phyloP scores from a whole-genome alignment of 495 filamentous ascomycete genomes.

The Neurospora intermedia region DNA sequence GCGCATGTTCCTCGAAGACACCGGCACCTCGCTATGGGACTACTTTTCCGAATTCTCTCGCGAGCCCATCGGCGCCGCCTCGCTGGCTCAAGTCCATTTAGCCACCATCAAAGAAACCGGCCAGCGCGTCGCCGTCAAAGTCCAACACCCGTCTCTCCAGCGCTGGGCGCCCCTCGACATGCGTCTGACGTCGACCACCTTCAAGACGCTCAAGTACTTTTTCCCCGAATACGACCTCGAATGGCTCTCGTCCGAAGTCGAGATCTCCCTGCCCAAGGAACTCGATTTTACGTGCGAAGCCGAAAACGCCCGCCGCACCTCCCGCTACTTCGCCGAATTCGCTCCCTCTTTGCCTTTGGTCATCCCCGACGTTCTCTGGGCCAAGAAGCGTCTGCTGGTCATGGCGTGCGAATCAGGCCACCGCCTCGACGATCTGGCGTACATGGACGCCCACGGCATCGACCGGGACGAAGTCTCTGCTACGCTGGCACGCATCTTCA shows the following conservation, averaged over 20 bases:
- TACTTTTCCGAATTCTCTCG: constrained; percentile 76
- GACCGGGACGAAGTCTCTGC: constrained; percentile 95
- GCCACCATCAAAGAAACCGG: constrained; percentile 78
- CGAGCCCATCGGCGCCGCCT: constrained; percentile 80
- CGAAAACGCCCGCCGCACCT: constrained; percentile 67
- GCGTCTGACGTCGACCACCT: constrained; percentile 76
- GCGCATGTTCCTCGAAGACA: constrained; percentile 76
- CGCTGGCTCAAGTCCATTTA: constrained; percentile 87
- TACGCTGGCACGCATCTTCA: constrained; percentile 85
- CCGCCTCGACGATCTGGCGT: constrained; percentile 82
- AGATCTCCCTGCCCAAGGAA: constrained; percentile 79
- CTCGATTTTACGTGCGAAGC: constrained; percentile 84
- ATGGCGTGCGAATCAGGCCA: constrained; percentile 89
- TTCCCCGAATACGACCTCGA: constrained; percentile 97
- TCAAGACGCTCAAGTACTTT: constrained; percentile 78
- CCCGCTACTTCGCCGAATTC: constrained; percentile 57
- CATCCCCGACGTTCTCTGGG: constrained; percentile 86
- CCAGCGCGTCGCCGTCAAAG: constrained; percentile 91
- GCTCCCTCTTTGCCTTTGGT: constrained; percentile 66
- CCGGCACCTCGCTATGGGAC: constrained; percentile 64
- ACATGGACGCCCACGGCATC: constrained; percentile 74
- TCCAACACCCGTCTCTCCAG: constrained; percentile 84
- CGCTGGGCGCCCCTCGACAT: constrained; percentile 91
- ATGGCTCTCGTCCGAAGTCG: constrained; percentile 92
- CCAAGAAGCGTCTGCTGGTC: constrained; percentile 77